Evolutionary conservation across 805 yeast genomes (phyloP).

Genomic region (Maudiozyma saulgeensis): DNA sequence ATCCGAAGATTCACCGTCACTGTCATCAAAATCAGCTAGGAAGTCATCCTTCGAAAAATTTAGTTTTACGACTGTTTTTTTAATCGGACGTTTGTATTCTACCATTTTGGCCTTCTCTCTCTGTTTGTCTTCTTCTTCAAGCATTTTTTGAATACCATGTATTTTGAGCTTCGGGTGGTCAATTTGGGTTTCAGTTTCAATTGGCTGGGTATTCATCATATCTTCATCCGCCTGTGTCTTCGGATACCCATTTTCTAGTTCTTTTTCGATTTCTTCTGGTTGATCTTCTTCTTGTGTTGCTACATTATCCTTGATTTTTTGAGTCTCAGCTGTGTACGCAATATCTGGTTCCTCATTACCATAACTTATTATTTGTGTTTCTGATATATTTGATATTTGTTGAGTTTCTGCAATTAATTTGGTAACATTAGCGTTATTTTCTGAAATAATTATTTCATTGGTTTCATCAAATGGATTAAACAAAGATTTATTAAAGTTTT

Average conservation of each 20-base stretch:
- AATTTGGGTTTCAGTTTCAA: neutral
- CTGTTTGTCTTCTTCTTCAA: constrained; percentile 3
- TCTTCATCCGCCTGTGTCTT: neutral
- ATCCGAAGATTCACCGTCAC: neutral
- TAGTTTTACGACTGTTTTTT: neutral
- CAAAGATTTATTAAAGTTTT: neutral
- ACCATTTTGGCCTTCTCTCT: neutral
- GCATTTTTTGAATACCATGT: constrained; percentile 12
- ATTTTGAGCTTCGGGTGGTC: constrained; percentile 7
- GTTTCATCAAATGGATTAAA: neutral
- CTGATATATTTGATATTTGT: no score
- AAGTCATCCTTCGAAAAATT: constrained; percentile 17
- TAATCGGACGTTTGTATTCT: constrained; percentile 3
- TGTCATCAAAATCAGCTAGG: constrained; percentile 15
- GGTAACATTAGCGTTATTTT: neutral
- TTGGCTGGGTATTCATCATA: neutral
- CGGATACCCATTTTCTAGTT: neutral
- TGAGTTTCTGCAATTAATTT: neutral
- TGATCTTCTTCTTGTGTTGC: no score
- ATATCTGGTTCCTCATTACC: no score
- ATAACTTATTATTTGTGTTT: no score
- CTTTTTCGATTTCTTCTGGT: neutral
- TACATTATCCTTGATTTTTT: neutral
- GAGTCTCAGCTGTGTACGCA: neutral
- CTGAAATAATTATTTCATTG: neutral